These are phyloP conservation scores for Fermentozyma sake DNA, from an alignment of 1,139 yeast species.

Conservation along the genomic window DNA sequence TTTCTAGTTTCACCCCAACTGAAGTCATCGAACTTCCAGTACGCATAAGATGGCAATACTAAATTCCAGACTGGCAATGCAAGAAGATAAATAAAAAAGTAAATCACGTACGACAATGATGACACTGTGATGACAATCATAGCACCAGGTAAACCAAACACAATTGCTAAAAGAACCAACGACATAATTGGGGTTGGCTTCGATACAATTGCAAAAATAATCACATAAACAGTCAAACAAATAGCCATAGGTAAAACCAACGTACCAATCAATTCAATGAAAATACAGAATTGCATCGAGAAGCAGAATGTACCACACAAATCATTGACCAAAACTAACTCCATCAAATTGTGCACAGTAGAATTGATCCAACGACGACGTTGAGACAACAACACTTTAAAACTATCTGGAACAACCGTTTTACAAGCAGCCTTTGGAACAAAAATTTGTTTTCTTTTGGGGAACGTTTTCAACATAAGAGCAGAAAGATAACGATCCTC, in stretches of 20 bases:
- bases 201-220: constrained; percentile 71
- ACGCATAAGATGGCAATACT: constrained; percentile 83
- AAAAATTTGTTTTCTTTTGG: constrained; percentile 88
- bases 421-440: constrained; percentile 95
- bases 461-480: constrained; percentile 88
- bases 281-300: constrained; percentile 93
- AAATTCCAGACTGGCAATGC: constrained; percentile 96
- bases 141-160: constrained; percentile 87
- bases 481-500: constrained; percentile 90
- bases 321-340: constrained; percentile 80
- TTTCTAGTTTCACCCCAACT: constrained; percentile 98
- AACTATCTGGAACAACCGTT: constrained; percentile 83
- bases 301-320: constrained; percentile 96
- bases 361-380: constrained; percentile 99
- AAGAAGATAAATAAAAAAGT: constrained; percentile 76
- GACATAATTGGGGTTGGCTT: constrained; percentile 81
- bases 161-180: constrained; percentile 70
- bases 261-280: constrained; percentile 85
- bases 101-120: constrained; percentile 65
- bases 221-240: constrained; percentile 77
- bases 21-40: constrained; percentile 96
- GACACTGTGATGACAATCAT: constrained; percentile 87
- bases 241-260: constrained; percentile 91
- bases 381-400: constrained; percentile 80
- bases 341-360: constrained; percentile 93